Conservation (phyloP, 139 green algal species). For the Chlamydomonas applanata region DNA sequence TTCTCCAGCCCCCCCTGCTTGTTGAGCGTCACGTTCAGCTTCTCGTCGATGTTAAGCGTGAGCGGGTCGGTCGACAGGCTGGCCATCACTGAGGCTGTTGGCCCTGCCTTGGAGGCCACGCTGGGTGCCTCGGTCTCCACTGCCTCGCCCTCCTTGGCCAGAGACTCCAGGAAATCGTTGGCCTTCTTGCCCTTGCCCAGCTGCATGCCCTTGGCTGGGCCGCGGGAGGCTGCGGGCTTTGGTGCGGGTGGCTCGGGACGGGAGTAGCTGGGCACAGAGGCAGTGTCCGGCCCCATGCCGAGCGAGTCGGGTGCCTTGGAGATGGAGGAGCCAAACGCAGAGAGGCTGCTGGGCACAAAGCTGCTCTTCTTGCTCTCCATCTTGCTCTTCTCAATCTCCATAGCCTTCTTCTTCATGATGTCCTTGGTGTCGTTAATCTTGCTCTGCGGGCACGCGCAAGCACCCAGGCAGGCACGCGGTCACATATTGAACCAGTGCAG, state of each 20-base stretch:
- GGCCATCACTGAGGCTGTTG: constrained; percentile 23
- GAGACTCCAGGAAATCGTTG: constrained; percentile 81
- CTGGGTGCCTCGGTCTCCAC: constrained; percentile 55
- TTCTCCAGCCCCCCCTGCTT: constrained; percentile 89
- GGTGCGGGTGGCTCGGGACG: constrained; percentile 4
- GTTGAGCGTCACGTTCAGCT: constrained; percentile 77
- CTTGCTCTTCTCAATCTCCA: constrained; percentile 94
- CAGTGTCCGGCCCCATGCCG: too few relatives aligned
- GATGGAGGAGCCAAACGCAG: constrained; percentile 26
- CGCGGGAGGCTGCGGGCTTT: constrained; percentile 17
- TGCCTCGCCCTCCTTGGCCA: constrained; percentile 76
- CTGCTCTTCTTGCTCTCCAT: constrained; percentile 61
- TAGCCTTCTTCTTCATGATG: constrained; percentile 93
- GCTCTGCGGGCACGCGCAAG: constrained; percentile 31
- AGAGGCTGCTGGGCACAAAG: constrained; percentile 7
- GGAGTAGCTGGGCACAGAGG: neutral
- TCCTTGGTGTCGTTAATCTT: constrained; percentile 84
- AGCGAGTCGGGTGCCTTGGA: neutral
- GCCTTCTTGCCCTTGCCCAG: constrained; percentile 85
- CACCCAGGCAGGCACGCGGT: too few relatives aligned
- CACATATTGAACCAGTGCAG: too few relatives aligned
- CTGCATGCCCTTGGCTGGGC: constrained; percentile 68
- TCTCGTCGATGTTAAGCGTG: constrained; percentile 79
- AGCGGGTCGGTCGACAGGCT: constrained; percentile 46
- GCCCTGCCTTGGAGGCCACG: neutral